Conservation (phyloP, 805 yeast species). For the Metschnikowia gruessii region DNA sequence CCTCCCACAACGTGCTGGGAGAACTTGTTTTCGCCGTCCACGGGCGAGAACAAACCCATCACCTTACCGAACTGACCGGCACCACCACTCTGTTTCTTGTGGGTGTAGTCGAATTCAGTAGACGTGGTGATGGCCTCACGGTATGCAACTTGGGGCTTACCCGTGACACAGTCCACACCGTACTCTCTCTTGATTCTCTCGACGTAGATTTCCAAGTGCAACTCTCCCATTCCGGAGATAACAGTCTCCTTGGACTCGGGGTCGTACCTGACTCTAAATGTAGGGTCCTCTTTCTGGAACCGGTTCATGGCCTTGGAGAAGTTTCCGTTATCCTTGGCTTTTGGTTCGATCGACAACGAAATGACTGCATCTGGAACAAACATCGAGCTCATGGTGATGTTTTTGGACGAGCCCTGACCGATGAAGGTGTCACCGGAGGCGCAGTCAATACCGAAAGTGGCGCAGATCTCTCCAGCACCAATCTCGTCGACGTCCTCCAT, state of each 20-base stretch:
- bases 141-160: slow-evolving; percentile 97
- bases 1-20: slow-evolving; percentile 94
- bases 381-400: slow-evolving; percentile 95
- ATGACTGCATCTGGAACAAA: slow-evolving; percentile 98
- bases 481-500: slow-evolving; percentile 97
- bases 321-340: slow-evolving; percentile 77
- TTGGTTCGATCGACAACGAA: slow-evolving; percentile 86
- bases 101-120: slow-evolving; percentile 85
- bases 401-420: slow-evolving; percentile 60
- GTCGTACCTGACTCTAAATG: slow-evolving; percentile 90
- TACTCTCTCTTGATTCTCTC: slow-evolving; percentile 98
- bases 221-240: slow-evolving; percentile 97
- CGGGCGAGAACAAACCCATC: slow-evolving; percentile 72
- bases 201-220: slow-evolving; percentile 94
- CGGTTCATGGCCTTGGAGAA: slow-evolving; percentile 96
- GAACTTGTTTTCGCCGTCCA: slow-evolving; percentile 69
- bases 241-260: slow-evolving; percentile 90
- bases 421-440: slow-evolving; percentile 98
- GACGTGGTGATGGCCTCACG: slow-evolving; percentile 82
- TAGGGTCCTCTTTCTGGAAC: slow-evolving; percentile 98
- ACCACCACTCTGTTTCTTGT: slow-evolving; percentile 98
- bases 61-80: slow-evolving; percentile 99
- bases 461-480: slow-evolving; percentile 98
- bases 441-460: slow-evolving; percentile 98
- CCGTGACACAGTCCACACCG: slow-evolving; percentile 91